These are phyloP conservation scores for Neurospora sp. DNA, from an alignment of 495 filamentous ascomycete species.

Conservation along the genomic window DNA sequence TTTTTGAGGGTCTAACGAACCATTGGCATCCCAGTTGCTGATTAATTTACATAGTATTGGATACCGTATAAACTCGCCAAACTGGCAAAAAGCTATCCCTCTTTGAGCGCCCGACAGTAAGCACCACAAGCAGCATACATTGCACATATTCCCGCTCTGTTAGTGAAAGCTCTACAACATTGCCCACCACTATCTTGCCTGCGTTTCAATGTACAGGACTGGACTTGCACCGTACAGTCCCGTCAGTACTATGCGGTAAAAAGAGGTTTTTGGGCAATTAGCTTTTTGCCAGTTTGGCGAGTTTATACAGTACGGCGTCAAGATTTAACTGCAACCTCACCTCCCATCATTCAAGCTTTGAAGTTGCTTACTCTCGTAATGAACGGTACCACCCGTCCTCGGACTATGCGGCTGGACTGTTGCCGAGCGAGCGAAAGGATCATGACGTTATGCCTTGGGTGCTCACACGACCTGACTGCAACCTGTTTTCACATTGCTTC, in stretches of 20 bases:
- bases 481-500: not conserved
- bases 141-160: too few relatives aligned
- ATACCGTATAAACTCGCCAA: too few relatives aligned
- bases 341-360: not conserved
- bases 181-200: too few relatives aligned
- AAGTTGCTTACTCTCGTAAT: not conserved
- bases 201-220: too few relatives aligned
- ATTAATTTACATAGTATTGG: not conserved
- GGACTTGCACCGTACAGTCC: too few relatives aligned
- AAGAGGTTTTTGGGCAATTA: too few relatives aligned
- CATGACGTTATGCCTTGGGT: not conserved
- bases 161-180: too few relatives aligned
- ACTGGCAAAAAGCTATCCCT: too few relatives aligned
- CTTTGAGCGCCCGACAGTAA: too few relatives aligned
- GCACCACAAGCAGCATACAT: too few relatives aligned
- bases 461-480: not conserved
- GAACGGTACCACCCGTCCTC: not conserved
- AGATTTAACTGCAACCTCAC: not conserved
- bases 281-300: too few relatives aligned
- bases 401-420: not conserved
- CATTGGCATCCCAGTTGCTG: not conserved
- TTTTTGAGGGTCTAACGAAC: not conserved
- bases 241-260: too few relatives aligned
- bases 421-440: not conserved
- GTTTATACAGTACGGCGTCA: not conserved